Conservation (phyloP, 306 rosid species). For the Trichosanthes cucumerina region DNA sequence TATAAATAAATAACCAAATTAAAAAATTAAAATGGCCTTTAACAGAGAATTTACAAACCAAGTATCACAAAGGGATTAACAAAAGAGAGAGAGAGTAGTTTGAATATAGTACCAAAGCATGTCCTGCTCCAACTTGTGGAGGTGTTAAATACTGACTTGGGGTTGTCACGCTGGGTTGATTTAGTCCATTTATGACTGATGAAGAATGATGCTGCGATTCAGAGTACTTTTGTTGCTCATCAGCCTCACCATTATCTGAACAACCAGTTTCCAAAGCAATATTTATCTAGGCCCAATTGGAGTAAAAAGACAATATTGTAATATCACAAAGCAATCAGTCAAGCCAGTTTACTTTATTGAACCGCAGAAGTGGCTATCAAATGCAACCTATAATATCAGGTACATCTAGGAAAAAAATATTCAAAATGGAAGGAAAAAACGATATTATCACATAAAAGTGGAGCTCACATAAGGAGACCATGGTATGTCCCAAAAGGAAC, state of each 20-base stretch:
- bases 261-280: conserved; percentile 20
- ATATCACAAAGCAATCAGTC: conserved; percentile 1
- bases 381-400: neutral
- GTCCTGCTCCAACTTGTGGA: conserved; percentile 67
- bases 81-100: conserved; percentile 8
- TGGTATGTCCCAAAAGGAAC: neutral
- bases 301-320: neutral
- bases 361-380: neutral
- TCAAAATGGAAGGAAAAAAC: neutral
- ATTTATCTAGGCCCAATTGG: neutral
- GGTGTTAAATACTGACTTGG: conserved; percentile 54
- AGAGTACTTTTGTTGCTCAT: conserved; percentile 47
- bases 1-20: neutral
- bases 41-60: conserved; percentile 1
- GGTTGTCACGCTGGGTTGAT: conserved; percentile 34
- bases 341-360: neutral
- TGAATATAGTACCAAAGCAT: conserved; percentile 51
- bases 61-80: neutral
- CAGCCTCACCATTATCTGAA: conserved; percentile 56
- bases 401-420: neutral
- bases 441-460: neutral
- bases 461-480: neutral
- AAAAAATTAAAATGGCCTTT: neutral
- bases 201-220: conserved; percentile 48
- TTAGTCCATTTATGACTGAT: conserved; percentile 41